A percentile compares a stretch with the other conserved stretches of the same genome.
phyloP scores from a whole-genome alignment of 1,284 basidiomycete genomes.

The Thecaphora thlaspeos region DNA sequence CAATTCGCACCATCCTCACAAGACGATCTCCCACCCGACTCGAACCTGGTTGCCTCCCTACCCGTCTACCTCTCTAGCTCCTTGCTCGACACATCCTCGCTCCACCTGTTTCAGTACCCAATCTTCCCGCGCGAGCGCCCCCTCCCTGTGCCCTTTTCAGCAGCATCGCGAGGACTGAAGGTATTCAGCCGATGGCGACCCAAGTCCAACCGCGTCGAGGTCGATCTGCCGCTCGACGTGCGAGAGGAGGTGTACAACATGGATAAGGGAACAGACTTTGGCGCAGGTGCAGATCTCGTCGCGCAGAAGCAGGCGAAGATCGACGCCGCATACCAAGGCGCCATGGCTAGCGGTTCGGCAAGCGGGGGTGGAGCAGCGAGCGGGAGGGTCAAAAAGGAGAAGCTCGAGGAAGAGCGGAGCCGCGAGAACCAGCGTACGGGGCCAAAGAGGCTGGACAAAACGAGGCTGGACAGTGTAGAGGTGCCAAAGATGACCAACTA shows the following conservation, averaged over 20 bases:
- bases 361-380: conserved; percentile 1
- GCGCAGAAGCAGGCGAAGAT: conserved; percentile 35
- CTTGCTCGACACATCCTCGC: conserved; percentile 29
- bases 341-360: conserved; percentile 9
- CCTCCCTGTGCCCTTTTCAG: conserved; percentile 48
- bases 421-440: conserved; percentile 3
- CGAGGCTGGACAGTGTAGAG: conserved; percentile 45
- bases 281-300: conserved; percentile 24
- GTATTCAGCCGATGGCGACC: conserved; percentile 51
- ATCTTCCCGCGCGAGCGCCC: conserved; percentile 46
- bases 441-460: conserved; percentile 45
- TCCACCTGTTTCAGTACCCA: conserved; percentile 55
- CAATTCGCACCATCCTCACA: no score
- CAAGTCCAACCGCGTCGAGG: conserved; percentile 48
- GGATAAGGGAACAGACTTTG: conserved; percentile 46
- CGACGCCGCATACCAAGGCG: conserved; percentile 24
- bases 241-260: conserved; percentile 49
- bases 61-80: conserved; percentile 53
- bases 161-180: conserved; percentile 42
- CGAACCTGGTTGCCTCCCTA: conserved; percentile 46
- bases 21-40: conserved; percentile 26
- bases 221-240: conserved; percentile 53
- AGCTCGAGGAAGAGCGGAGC: conserved; percentile 17
- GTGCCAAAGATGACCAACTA: conserved; percentile 53
- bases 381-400: conserved; percentile 26